Percentiles rank a stretch among this genome's conserved stretches.
These are phyloP conservation scores for Phalaenopsis hybrid DNA, from an alignment of 116 monocot genomes.

Conservation along the genomic window DNA sequence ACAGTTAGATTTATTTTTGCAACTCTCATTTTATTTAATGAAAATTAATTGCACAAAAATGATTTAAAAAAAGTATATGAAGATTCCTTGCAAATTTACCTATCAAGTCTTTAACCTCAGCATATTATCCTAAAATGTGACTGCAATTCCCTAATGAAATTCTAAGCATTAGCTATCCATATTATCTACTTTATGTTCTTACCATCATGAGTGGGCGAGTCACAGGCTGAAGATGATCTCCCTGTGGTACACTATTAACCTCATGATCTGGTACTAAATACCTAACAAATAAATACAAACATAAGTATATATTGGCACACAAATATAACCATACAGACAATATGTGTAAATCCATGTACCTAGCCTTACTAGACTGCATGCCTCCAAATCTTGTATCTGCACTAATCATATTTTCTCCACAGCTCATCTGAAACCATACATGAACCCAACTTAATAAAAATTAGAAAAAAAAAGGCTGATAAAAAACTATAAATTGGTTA, in stretches of 20 bases:
- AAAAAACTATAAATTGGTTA: not conserved
- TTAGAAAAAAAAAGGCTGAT: not conserved
- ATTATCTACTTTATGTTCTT: not conserved
- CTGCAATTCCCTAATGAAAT: no score
- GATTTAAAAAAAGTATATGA: no score
- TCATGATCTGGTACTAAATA: not conserved
- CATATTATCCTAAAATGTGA: no score
- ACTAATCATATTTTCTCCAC: constrained; percentile 15
- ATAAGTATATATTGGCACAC: not conserved
- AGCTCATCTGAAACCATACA: constrained; percentile 20
- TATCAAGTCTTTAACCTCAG: no score
- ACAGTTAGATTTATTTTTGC: no score
- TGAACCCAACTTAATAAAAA: not conserved
- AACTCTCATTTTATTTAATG: no score
- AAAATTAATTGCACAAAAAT: no score
- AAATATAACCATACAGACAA: not conserved
- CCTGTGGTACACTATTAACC: not conserved
- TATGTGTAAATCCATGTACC: not conserved
- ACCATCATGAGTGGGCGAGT: constrained; percentile 22
- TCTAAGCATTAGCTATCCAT: no score
- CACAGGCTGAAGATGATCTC: constrained; percentile 7
- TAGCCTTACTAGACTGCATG: not conserved
- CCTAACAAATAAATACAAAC: constrained; percentile 1
- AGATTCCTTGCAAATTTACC: no score
- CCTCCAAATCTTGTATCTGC: not conserved